phyloP scores from a whole-genome alignment of 371 early-diverging fungal species.

The Apophysomyces elegans region DNA sequence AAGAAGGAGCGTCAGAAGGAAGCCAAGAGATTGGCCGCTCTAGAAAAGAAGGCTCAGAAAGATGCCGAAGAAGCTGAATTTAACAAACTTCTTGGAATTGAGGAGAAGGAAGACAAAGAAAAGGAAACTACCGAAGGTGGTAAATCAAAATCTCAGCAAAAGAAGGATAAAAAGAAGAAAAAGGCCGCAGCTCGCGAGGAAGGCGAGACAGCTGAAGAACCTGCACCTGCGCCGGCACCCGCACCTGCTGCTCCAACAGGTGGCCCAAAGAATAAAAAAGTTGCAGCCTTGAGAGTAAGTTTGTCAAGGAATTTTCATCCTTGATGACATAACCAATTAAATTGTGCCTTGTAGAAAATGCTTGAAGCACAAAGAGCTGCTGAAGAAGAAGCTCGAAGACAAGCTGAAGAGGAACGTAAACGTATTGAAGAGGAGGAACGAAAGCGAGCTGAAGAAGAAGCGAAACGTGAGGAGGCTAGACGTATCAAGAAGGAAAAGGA shows the following conservation, averaged over 20 bases:
- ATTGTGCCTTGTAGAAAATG: conserved; percentile 39
- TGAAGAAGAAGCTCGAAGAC: conserved; percentile 50
- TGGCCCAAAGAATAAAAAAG: conserved; percentile 44
- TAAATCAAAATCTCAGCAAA: conserved; percentile 39
- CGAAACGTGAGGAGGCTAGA: conserved; percentile 51
- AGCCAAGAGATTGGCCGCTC: conserved; percentile 54
- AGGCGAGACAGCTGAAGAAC: conserved; percentile 25
- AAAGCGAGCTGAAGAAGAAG: conserved; percentile 47
- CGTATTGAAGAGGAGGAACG: conserved; percentile 52
- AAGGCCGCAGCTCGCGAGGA: conserved; percentile 35
- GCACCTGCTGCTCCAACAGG: conserved; percentile 30
- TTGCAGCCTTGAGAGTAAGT: conserved; percentile 57
- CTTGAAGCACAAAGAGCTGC: conserved; percentile 56
- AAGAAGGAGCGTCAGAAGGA: conserved; percentile 60
- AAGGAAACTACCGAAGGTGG: conserved; percentile 17
- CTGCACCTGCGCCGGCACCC: conserved; percentile 32
- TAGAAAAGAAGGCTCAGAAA: conserved; percentile 49
- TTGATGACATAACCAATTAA: neutral
- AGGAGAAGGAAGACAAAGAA: conserved; percentile 20
- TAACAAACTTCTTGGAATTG: conserved; percentile 33
- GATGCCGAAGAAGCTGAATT: conserved; percentile 46
- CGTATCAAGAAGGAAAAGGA: conserved; percentile 47
- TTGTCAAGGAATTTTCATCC: neutral
- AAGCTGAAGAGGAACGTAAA: conserved; percentile 44
- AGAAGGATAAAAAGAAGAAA: conserved; percentile 47